Base-by-base conservation (phyloP, 176 grass and related monocot genomes). In the Oryza rufipogon region DNA sequence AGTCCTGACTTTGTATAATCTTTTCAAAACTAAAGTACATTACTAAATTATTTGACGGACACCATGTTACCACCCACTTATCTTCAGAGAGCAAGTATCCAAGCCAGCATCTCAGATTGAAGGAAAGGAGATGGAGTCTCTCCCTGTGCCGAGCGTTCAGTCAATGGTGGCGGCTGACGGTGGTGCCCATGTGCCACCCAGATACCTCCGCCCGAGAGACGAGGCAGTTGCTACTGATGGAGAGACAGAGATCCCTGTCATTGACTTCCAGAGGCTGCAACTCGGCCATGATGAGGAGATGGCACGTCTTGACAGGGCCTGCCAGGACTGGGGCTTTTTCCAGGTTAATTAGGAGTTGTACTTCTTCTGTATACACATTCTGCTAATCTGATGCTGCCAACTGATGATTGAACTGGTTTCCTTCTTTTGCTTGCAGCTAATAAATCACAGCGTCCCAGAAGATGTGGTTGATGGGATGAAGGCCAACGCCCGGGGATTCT, bases 281-380 rank as follows among this genome's bases (percentile, higher is more conserved):
- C 12, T 42, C 65, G 20, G 32, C 13, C 28, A 36, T 11, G 68
- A 9, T 9, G 74, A 75, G 16, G 80, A 91, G 70, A 78, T 78
- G 49, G 46, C 86, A 7, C 23, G 52, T 12, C 81, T 91, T 14
- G 68, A 88, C 73, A 38, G 13, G 9, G 85, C 88, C 41, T 92
- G 87, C 61, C 87, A 81, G 68, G 87, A 92, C 1, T 90, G 87
- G 91, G 91, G 91, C 45, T 92, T 92, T 77, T 92, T 92, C 70
- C 84, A 92, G 87, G 90, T 88, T 69, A 7, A 1, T 10, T 47
- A 33, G 4, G 52, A 56, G 6, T 56, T 66, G 46, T 17, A 34
- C 45, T 9, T 54, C 25, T 12, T 26, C 32, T 5, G 19, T 1
- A 19, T 68, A 20, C 2, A 6, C n/a, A 10, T 3, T n/a, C 39